Percentiles rank a stretch among this genome's conserved stretches.
Conservation (phyloP, 371 early-diverging fungal species). For the Coemansia sp. region DNA sequence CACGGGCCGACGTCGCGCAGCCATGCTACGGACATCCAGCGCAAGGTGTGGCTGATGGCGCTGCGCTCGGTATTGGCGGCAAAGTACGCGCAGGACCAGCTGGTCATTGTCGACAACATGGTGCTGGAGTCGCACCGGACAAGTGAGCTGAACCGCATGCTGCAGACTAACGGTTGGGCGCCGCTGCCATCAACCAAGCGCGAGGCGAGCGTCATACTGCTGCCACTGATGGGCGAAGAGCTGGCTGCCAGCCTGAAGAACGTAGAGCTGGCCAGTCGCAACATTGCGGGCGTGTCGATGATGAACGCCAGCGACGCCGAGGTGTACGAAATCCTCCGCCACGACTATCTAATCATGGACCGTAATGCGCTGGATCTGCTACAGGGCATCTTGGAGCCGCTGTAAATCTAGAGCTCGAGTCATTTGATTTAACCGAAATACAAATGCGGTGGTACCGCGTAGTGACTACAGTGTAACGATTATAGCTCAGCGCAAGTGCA, state of each 20-base stretch:
- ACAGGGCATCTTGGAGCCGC: constrained; percentile 55
- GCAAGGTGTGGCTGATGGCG: constrained; percentile 82
- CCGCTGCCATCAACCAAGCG: constrained; percentile 24
- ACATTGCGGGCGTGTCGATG: constrained; percentile 65
- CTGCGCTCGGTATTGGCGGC: constrained; percentile 83
- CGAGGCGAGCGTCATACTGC: constrained; percentile 32
- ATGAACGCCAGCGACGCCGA: constrained; percentile 72
- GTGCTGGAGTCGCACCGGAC: constrained; percentile 60
- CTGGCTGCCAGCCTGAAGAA: constrained; percentile 53
- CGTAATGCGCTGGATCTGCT: constrained; percentile 70
- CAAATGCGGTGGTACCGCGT: no score
- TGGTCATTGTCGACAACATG: constrained; percentile 80
- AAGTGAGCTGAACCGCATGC: constrained; percentile 55
- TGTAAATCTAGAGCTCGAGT: constrained; percentile 12
- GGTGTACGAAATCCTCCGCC: constrained; percentile 75
- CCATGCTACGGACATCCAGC: constrained; percentile 77
- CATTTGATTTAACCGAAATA: no score
- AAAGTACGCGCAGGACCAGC: constrained; percentile 88
- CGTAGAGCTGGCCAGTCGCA: constrained; percentile 66
- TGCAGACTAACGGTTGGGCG: constrained; percentile 57
- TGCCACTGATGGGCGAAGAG: constrained; percentile 55
- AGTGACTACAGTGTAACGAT: no score
- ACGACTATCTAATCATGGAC: constrained; percentile 76
- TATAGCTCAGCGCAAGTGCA: neutral
- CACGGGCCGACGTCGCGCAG: constrained; percentile 89